Evolutionary conservation across 1,139 yeast species (phyloP).

Genomic region (Hyphopichia wangnamkhiaoensis): DNA sequence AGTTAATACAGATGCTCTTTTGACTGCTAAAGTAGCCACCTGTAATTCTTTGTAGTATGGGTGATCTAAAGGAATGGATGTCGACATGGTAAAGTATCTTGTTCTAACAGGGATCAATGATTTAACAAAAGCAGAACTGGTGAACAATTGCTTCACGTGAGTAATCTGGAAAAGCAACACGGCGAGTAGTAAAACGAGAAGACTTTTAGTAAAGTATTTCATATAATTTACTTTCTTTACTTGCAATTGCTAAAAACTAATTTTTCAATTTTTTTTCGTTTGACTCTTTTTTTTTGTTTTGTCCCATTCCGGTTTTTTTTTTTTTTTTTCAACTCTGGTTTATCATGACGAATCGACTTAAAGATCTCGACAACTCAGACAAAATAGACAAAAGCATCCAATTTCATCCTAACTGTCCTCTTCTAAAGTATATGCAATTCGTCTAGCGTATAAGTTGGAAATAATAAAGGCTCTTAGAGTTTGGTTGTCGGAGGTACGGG

Average conservation of each 20-base stretch:
- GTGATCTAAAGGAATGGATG: conserved; percentile 17
- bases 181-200: neutral
- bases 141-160: conserved; percentile 8
- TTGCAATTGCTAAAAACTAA: neutral
- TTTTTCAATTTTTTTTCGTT: neutral
- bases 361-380: no score
- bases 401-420: no score
- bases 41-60: conserved; percentile 57
- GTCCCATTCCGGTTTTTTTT: conserved; percentile 3
- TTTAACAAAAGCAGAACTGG: neutral
- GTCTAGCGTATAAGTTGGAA: no score
- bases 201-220: conserved; percentile 1
- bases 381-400: no score
- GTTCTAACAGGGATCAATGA: no score
- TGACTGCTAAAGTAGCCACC: conserved; percentile 87
- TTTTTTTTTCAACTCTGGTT: conserved; percentile 3
- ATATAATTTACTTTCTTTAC: neutral
- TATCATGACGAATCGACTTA: no score
- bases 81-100: conserved; percentile 11
- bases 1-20: conserved; percentile 80
- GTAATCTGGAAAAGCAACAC: neutral
- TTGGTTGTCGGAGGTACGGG: no score
- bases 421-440: no score
- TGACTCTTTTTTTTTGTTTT: neutral
- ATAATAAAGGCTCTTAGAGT: no score